Conservation (phyloP, 768 basidiomycete species). For the Russula griseocarnosa region DNA sequence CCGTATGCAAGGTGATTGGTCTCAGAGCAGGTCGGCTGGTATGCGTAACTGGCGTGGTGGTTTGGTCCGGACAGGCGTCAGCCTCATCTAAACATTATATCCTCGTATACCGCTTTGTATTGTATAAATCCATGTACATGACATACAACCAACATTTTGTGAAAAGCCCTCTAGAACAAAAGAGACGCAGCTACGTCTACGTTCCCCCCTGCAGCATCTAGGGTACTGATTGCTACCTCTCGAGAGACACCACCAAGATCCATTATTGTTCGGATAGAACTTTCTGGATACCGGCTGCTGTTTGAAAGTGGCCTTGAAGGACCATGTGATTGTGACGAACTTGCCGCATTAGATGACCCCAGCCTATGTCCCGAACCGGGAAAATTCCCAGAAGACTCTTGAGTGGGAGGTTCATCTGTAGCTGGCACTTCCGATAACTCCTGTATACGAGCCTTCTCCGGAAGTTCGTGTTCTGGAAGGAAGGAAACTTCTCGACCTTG, state of each 20-base stretch:
- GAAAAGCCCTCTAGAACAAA: constrained; percentile 53
- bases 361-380: constrained; percentile 67
- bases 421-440: constrained; percentile 32
- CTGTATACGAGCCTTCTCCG: constrained; percentile 62
- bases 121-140: constrained; percentile 30
- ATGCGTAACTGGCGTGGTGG: constrained; percentile 91
- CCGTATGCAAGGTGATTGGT: constrained; percentile 84
- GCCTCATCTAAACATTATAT: constrained; percentile 53
- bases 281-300: constrained; percentile 48
- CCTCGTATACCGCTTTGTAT: constrained; percentile 20
- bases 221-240: constrained; percentile 68
- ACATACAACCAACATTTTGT: constrained; percentile 5
- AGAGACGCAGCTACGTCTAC: constrained; percentile 85
- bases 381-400: constrained; percentile 38
- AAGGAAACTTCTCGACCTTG: constrained; percentile 86
- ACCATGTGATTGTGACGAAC: constrained; percentile 29
- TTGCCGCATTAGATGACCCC: constrained; percentile 43
- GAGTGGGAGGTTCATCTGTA: background rate
- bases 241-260: constrained; percentile 77
- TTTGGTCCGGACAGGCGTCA: constrained; percentile 71
- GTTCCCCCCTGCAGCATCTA: constrained; percentile 82
- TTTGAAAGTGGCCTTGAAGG: constrained; percentile 21
- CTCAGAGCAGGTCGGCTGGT: constrained; percentile 75
- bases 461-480: constrained; percentile 91
- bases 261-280: constrained; percentile 59